Base-by-base conservation (phyloP, 768 basidiomycete species). In the Cystofilobasidium macerans region DNA sequence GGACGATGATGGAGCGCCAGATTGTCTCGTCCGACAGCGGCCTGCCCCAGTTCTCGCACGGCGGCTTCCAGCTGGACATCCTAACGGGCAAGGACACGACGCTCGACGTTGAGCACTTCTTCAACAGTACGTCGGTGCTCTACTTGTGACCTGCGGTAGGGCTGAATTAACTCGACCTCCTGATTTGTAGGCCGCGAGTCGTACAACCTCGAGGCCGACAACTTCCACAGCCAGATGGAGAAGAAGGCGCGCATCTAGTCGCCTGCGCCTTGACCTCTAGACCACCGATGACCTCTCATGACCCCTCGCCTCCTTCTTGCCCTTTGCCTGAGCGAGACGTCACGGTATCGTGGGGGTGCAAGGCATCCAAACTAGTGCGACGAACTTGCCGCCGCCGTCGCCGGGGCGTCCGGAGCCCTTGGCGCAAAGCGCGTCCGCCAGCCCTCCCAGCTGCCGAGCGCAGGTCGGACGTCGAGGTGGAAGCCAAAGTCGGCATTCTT, bases 361-460 rank as follows among this genome's bases (percentile, higher is more conserved):
- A 11, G n/a, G 12, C 45, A 13, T 32, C 8, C 16, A 40, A 40
- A 16, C 38, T 16, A 40, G 38, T 16, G 38, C 12, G 8, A 20
- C 24, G 24, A 3, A 26, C 48, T 5, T 11, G 30, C 24, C 12
- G 28, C 51, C 14, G 30, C 11, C 26, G 51, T 6, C 20, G 51
- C 42, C 18, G 43, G 45, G 16, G 45, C 38, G 30, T 30, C 69
- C 9, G 67, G 56, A 4, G 32, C 53, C 63, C 85, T 81, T 61
- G 80, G 79, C 69, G 82, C 80, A 26, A 82, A 73, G 70, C 92
- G 84, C 86, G 95, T 87, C 73, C 85, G 84, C 14, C 89, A 80
- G n/a, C 88, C 89, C 72, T 94, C 93, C 89, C 88, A 94, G 70
- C 80, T 88, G 73, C 98, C 94, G 57, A 98, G 75, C 11, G 95